A percentile compares a stretch with the other conserved stretches of the same genome.
Evolutionary conservation across 495 filamentous ascomycete species (phyloP).

Genomic region (Trichoderma virens): DNA sequence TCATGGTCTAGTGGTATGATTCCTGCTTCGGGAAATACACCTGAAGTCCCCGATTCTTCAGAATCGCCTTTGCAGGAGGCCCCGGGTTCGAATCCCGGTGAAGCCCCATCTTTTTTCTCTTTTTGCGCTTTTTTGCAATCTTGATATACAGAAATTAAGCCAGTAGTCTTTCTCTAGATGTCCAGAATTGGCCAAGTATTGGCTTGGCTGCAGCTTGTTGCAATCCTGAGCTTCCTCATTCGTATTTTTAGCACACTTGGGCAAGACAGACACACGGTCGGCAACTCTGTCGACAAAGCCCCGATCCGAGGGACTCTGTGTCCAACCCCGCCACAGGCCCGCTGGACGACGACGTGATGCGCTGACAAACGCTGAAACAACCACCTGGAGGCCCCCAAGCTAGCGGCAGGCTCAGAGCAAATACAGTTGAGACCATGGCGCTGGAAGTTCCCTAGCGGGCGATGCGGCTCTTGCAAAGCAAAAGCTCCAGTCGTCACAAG

Average conservation of each 20-base stretch:
- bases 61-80: conserved; percentile 10
- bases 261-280: no score
- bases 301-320: not conserved
- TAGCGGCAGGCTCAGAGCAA: no score
- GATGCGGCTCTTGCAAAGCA: not conserved
- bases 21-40: conserved; percentile 8
- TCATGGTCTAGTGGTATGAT: conserved; percentile 12
- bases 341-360: conserved; percentile 2
- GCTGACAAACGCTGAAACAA: not conserved
- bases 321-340: not conserved
- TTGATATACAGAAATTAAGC: not conserved
- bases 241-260: no score
- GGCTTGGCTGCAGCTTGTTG: no score
- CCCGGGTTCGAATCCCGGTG: conserved; percentile 11
- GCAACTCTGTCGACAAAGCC: not conserved
- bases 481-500: not conserved
- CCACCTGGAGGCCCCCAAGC: not conserved
- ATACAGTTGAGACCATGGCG: no score
- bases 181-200: no score
- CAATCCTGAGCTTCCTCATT: not conserved
- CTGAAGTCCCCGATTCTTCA: conserved; percentile 9
- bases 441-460: no score
- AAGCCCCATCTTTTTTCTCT: conserved; percentile 8
- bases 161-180: no score
- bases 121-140: not conserved